Evolutionary conservation across 176 grass and related monocot genomes (phyloP).

Genomic region (Puya raimondii): DNA sequence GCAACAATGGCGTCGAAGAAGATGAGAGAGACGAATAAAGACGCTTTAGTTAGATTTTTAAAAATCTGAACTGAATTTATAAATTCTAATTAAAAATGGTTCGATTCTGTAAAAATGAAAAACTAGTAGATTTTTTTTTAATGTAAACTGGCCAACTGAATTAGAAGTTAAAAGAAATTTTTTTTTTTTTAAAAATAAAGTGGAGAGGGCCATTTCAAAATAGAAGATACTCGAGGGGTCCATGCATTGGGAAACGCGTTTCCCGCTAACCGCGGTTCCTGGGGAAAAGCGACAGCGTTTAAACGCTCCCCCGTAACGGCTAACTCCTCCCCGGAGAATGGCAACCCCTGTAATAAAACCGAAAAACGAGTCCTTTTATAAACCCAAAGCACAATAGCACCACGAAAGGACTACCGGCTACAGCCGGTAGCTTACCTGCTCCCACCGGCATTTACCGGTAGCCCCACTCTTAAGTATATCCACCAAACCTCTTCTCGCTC

Average conservation of each 20-base stretch:
- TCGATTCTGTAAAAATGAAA: too few relatives aligned
- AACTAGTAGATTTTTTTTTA: too few relatives aligned
- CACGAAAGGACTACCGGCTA: neutral
- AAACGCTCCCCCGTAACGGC: neutral
- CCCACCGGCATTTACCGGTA: conserved; percentile 1
- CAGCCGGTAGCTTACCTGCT: conserved; percentile 8
- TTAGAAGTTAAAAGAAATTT: too few relatives aligned
- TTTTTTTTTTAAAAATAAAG: too few relatives aligned
- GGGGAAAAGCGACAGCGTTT: neutral
- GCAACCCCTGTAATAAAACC: neutral
- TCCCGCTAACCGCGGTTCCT: neutral
- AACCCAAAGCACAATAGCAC: neutral
- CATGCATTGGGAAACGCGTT: neutral
- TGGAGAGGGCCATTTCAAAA: too few relatives aligned
- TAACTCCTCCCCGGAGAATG: neutral
- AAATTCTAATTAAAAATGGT: too few relatives aligned
- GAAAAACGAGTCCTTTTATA: neutral
- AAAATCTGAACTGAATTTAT: too few relatives aligned
- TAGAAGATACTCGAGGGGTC: neutral
- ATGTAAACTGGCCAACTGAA: too few relatives aligned
- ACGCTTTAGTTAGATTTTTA: too few relatives aligned
- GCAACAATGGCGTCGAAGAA: too few relatives aligned
- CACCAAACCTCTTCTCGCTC: neutral
- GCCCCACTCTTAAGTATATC: neutral
- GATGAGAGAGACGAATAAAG: too few relatives aligned